Percentiles rank a stretch among this genome's conserved stretches.
Conservation (phyloP, 2,329 filamentous ascomycete genomes). For the Xylogone sp. region DNA sequence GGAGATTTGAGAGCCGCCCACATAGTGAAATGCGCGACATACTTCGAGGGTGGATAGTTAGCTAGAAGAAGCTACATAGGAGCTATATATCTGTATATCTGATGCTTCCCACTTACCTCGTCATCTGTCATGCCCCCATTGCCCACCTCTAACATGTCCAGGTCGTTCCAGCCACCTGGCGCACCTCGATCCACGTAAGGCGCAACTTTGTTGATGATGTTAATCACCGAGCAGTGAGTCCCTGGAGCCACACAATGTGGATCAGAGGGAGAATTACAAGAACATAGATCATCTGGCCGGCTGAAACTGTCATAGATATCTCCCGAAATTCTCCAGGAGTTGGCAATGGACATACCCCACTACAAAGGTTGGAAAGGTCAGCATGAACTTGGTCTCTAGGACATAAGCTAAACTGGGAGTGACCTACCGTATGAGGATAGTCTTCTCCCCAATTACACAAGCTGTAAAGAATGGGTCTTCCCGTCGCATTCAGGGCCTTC, state of each 20-base stretch:
- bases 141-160: conserved; percentile 30
- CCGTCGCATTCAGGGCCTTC: conserved; percentile 25
- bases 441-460: conserved; percentile 45
- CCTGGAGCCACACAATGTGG: conserved; percentile 17
- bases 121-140: conserved; percentile 18
- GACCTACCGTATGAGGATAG: conserved; percentile 24
- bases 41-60: neutral
- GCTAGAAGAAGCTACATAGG: neutral
- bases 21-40: conserved; percentile 9
- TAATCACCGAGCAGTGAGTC: conserved; percentile 2
- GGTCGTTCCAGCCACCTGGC: conserved; percentile 32
- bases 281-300: conserved; percentile 17
- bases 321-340: conserved; percentile 37
- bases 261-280: conserved; percentile 10
- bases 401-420: neutral
- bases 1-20: conserved; percentile 21
- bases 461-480: conserved; percentile 28
- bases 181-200: conserved; percentile 4
- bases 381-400: neutral
- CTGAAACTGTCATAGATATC: conserved; percentile 28
- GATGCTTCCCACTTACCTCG: conserved; percentile 29
- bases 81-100: conserved; percentile 4
- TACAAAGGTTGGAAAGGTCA: neutral
- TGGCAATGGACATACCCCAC: conserved; percentile 33
- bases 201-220: conserved; percentile 7